Conservation (phyloP, 768 basidiomycete species). For the Lactifluus piperatus region DNA sequence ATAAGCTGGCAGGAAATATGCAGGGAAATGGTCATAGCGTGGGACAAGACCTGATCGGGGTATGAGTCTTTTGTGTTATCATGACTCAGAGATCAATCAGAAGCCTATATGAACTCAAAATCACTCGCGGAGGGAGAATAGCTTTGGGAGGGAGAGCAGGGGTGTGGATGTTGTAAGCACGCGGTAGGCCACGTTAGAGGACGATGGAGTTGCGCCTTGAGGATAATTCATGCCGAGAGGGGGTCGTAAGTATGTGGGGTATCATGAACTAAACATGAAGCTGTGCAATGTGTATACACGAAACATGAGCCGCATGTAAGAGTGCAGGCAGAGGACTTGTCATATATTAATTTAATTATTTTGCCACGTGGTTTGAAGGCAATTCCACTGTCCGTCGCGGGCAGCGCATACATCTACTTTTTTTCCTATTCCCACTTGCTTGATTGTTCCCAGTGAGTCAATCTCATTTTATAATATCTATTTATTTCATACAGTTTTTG, state of each 20-base stretch:
- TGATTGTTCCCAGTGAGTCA: slow-evolving; percentile 9
- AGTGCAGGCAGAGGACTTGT: slow-evolving; percentile 3
- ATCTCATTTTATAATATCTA: not conserved
- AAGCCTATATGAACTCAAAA: not conserved
- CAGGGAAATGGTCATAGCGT: not conserved
- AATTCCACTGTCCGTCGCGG: not conserved
- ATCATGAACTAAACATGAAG: slow-evolving; percentile 1
- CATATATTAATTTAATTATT: not conserved
- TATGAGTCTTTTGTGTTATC: not conserved
- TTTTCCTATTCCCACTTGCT: not conserved
- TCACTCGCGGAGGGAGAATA: not conserved
- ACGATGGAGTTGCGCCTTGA: not conserved
- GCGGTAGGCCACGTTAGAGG: not conserved
- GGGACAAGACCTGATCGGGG: not conserved
- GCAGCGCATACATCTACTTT: slow-evolving; percentile 2
- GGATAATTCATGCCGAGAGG: not conserved
- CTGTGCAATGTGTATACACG: not conserved
- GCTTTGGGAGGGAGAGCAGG: not conserved
- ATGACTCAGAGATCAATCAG: not conserved
- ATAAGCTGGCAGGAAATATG: not conserved
- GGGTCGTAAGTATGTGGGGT: not conserved
- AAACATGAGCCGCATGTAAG: slow-evolving; percentile 1
- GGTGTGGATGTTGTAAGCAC: not conserved
- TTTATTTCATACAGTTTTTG: not conserved
- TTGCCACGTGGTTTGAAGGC: not conserved